Evolutionary conservation across 495 filamentous ascomycete genomes (phyloP).

Genomic region (Chaetomium tenue): DNA sequence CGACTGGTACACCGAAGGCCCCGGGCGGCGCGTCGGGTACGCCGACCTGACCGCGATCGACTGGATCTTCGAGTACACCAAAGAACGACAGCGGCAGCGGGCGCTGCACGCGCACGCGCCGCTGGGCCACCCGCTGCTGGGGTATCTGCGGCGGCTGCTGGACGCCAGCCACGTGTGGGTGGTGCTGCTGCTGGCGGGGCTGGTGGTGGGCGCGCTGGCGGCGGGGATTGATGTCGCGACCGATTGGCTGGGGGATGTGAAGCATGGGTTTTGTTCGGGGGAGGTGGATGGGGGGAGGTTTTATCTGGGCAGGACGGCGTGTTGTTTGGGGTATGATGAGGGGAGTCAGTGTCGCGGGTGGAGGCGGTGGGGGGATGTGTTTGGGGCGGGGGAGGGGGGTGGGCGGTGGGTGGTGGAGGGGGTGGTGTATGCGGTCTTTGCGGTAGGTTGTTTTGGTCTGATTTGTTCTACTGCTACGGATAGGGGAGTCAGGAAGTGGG

Average conservation of each 20-base stretch:
- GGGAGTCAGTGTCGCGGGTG: conserved; percentile 75
- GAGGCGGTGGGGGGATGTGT: conserved; percentile 76
- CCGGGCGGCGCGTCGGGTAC: conserved; percentile 87
- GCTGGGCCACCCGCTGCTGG: conserved; percentile 48
- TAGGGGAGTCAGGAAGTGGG: background rate
- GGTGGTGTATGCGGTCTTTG: conserved; percentile 77
- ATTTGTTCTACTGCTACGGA: conserved; percentile 30
- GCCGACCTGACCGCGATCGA: conserved; percentile 97
- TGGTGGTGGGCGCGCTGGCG: conserved; percentile 79
- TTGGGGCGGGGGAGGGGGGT: conserved; percentile 56
- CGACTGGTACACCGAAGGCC: conserved; percentile 89
- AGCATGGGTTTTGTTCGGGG: conserved; percentile 80
- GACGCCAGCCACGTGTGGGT: conserved; percentile 92
- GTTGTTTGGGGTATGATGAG: conserved; percentile 86
- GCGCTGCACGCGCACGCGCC: conserved; percentile 62
- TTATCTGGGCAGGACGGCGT: conserved; percentile 87
- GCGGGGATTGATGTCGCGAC: conserved; percentile 89
- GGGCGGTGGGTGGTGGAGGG: conserved; percentile 82
- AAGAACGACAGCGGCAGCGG: conserved; percentile 84
- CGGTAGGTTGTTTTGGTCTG: conserved; percentile 46
- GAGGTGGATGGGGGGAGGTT: conserved; percentile 75
- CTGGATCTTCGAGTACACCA: conserved; percentile 99
- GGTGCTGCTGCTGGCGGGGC: conserved; percentile 69
- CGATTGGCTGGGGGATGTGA: conserved; percentile 91
- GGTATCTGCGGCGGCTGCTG: conserved; percentile 65